These are phyloP conservation scores for Raphanus sativus DNA, from an alignment of 345 rosid species.

Conservation along the genomic window DNA sequence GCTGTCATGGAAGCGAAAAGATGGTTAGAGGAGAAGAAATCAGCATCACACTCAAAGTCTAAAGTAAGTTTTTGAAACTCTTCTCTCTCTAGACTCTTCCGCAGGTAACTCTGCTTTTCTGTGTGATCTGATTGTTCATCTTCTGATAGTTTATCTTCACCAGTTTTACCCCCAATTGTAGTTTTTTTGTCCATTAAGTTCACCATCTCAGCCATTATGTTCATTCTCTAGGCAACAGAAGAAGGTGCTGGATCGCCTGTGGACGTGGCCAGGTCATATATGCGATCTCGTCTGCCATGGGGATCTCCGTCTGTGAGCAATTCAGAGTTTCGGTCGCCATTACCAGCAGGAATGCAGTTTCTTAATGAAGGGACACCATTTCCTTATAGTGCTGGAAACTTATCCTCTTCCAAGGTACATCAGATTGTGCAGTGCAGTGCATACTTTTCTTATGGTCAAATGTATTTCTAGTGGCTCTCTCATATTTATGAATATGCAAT, in stretches of 20 bases:
- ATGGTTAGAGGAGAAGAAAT: constrained; percentile 80
- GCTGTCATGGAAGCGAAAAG: constrained; percentile 76
- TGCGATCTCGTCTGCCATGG: constrained; percentile 73
- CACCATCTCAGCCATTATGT: constrained; percentile 17
- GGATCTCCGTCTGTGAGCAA: constrained; percentile 55
- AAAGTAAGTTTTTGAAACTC: constrained; percentile 45
- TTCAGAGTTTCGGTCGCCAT: constrained; percentile 45
- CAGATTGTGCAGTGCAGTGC: background rate
- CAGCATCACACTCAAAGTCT: constrained; percentile 54
- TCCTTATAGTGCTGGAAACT: constrained; percentile 44
- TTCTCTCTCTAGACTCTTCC: constrained; percentile 38
- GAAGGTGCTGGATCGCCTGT: constrained; percentile 73
- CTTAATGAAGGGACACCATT: constrained; percentile 55
- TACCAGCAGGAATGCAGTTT: constrained; percentile 46
- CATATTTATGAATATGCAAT: background rate
- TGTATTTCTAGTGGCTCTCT: constrained; percentile 1
- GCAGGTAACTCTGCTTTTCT: constrained; percentile 23
- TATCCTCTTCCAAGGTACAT: constrained; percentile 58
- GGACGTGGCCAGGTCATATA: constrained; percentile 77
- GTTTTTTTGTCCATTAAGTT: background rate
- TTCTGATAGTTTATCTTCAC: background rate
- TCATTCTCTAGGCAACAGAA: constrained; percentile 45
- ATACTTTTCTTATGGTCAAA: constrained; percentile 16
- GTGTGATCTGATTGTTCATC: constrained; percentile 2
- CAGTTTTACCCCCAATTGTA: constrained; percentile 1